Conservation (phyloP, 2,329 filamentous ascomycete genomes). For the Ascomycota sp. region DNA sequence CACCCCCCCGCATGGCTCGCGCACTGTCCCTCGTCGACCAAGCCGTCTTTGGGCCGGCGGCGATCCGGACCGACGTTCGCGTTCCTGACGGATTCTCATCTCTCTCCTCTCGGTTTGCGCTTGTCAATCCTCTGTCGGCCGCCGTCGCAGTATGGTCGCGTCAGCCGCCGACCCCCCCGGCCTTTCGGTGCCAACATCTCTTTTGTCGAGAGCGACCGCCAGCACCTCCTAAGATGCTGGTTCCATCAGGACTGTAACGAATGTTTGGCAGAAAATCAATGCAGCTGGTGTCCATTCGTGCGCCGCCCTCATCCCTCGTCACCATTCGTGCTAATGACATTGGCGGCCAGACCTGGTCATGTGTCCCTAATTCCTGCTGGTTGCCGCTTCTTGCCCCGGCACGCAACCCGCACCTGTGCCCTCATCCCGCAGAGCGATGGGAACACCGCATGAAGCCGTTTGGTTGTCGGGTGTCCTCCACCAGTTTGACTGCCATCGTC, state of each 20-base stretch:
- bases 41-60: too few species aligned
- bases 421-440: conserved; percentile 23
- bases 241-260: conserved; percentile 23
- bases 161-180: too few species aligned
- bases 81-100: too few species aligned
- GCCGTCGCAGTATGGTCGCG: too few species aligned
- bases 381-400: conserved; percentile 29
- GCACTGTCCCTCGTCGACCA: too few species aligned
- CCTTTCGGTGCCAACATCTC: not conserved
- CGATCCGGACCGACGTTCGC: too few species aligned
- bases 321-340: not conserved
- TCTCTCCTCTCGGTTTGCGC: too few species aligned
- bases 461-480: conserved; percentile 15
- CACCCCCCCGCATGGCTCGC: too few species aligned
- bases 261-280: conserved; percentile 22
- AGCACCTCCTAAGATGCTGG: conserved; percentile 29
- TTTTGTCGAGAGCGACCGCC: conserved; percentile 6
- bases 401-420: conserved; percentile 28
- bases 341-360: conserved; percentile 24
- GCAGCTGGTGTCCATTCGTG: conserved; percentile 34
- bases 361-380: conserved; percentile 27
- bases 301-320: conserved; percentile 3
- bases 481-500: conserved; percentile 10
- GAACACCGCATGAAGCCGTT: conserved; percentile 16
- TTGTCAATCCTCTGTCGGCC: too few species aligned